phyloP scores from a whole-genome alignment of 148 eudicot genomes.

The Pharnaceum exiguum region DNA sequence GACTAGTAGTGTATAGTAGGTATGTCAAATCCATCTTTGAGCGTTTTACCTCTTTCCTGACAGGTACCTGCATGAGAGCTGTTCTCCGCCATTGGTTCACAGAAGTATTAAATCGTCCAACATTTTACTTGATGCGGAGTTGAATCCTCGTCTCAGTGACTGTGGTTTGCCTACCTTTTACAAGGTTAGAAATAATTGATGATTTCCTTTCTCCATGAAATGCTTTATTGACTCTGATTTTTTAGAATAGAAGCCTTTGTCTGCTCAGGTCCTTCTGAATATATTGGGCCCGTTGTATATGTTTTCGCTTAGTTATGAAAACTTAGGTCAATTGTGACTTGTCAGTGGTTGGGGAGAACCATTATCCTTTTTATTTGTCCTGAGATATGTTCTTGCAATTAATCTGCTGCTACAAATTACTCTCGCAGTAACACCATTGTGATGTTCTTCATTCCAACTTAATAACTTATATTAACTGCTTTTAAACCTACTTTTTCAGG shows the following conservation, averaged over 20 bases:
- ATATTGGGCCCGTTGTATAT: no score
- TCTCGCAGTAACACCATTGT: no score
- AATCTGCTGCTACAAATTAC: no score
- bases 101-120: slow-evolving; percentile 57
- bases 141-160: slow-evolving; percentile 56
- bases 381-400: no score
- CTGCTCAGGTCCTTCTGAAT: no score
- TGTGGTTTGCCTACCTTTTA: slow-evolving; percentile 52
- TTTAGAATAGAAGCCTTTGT: no score
- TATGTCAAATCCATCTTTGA: background rate
- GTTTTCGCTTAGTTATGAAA: no score
- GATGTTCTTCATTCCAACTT: background rate
- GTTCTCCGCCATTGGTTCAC: slow-evolving; percentile 46
- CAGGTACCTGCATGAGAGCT: slow-evolving; percentile 67
- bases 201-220: background rate
- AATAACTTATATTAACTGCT: background rate
- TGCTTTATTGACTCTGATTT: no score
- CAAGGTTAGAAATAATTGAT: slow-evolving; percentile 24
- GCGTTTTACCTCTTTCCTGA: background rate
- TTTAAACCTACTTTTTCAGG: slow-evolving; percentile 12
- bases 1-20: background rate
- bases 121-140: slow-evolving; percentile 62
- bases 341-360: no score
- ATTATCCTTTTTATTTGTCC: no score
- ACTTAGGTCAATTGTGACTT: no score